Conservation (phyloP, 148 eudicot species). For the Cornus suecica region DNA sequence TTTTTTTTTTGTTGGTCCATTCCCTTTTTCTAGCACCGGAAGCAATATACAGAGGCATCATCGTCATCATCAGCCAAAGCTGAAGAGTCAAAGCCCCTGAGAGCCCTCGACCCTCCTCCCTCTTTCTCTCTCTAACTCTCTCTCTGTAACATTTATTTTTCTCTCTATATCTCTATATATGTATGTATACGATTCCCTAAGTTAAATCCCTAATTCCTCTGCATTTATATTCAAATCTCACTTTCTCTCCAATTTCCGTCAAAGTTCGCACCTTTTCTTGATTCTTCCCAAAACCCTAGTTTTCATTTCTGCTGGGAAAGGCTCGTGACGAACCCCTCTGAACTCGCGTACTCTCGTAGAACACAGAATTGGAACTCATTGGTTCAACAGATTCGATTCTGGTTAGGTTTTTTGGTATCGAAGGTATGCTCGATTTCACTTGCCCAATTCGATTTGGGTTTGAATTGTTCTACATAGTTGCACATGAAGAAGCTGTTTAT, state of each 20-base stretch:
- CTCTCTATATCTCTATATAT: slow-evolving; percentile 7
- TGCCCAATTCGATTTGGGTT: slow-evolving; percentile 9
- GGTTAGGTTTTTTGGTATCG: background rate
- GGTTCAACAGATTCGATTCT: slow-evolving; percentile 1
- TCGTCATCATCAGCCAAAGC: slow-evolving; percentile 12
- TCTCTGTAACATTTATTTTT: background rate
- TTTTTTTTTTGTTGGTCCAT: background rate
- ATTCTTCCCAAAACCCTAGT: slow-evolving; percentile 30
- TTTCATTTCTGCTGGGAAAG: slow-evolving; percentile 14
- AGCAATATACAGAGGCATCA: slow-evolving; percentile 8
- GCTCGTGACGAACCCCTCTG: slow-evolving; percentile 5
- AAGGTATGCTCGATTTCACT: slow-evolving; percentile 15
- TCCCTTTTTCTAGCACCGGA: slow-evolving; percentile 5
- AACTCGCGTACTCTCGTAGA: background rate
- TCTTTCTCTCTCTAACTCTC: slow-evolving; percentile 9
- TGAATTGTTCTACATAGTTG: background rate
- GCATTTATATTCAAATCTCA: background rate
- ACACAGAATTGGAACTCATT: background rate
- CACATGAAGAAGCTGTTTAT: background rate
- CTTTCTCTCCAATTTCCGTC: background rate
- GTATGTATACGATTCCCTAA: slow-evolving; percentile 2
- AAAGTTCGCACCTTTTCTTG: slow-evolving; percentile 7
- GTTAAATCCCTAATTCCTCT: slow-evolving; percentile 16
- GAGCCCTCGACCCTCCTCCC: background rate
- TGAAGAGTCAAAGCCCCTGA: slow-evolving; percentile 12